phyloP scores from a whole-genome alignment of 352 stramenopile genomes.

The Globisporangium megalacanthum region DNA sequence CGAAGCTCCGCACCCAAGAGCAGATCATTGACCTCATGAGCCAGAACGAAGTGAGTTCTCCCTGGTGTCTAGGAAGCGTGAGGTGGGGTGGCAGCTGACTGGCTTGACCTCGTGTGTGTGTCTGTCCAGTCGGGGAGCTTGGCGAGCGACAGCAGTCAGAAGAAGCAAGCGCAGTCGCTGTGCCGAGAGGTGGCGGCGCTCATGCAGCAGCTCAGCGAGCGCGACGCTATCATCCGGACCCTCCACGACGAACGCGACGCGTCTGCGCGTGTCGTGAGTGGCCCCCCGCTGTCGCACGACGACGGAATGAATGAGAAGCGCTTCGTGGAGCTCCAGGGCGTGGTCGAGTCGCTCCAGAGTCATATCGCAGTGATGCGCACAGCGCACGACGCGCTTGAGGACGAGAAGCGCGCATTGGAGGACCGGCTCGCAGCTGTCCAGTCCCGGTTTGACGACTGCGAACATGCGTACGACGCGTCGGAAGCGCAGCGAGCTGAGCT shows the following conservation, averaged over 20 bases:
- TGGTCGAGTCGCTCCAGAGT: slow-evolving; percentile 4
- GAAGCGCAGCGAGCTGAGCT: slow-evolving; percentile 37
- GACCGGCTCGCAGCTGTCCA: slow-evolving; percentile 20
- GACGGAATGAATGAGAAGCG: slow-evolving; percentile 9
- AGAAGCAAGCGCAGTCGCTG: slow-evolving; percentile 48
- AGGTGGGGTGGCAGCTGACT: neutral
- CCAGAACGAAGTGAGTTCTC: slow-evolving; percentile 28
- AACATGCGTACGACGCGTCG: slow-evolving; percentile 36
- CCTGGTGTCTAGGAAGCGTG: too few species aligned
- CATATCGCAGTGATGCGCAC: slow-evolving; percentile 4
- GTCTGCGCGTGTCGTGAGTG: slow-evolving; percentile 32
- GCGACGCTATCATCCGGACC: slow-evolving; percentile 50
- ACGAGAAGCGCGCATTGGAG: slow-evolving; percentile 12
- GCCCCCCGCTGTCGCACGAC: slow-evolving; percentile 31
- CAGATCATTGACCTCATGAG: slow-evolving; percentile 49
- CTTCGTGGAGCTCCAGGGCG: slow-evolving; percentile 14
- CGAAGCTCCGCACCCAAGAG: slow-evolving; percentile 43
- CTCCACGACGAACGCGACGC: slow-evolving; percentile 47
- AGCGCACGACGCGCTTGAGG: slow-evolving; percentile 1
- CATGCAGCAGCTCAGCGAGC: slow-evolving; percentile 48
- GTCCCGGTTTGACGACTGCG: slow-evolving; percentile 34
- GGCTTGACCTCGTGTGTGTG: neutral
- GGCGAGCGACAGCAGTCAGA: slow-evolving; percentile 28
- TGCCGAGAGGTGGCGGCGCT: slow-evolving; percentile 52
- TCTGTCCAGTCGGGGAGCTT: slow-evolving; percentile 14